A percentile compares a stretch with the other conserved stretches of the same genome.
phyloP scores from a whole-genome alignment of 176 grass and related monocot species.

The Triticum urartu region DNA sequence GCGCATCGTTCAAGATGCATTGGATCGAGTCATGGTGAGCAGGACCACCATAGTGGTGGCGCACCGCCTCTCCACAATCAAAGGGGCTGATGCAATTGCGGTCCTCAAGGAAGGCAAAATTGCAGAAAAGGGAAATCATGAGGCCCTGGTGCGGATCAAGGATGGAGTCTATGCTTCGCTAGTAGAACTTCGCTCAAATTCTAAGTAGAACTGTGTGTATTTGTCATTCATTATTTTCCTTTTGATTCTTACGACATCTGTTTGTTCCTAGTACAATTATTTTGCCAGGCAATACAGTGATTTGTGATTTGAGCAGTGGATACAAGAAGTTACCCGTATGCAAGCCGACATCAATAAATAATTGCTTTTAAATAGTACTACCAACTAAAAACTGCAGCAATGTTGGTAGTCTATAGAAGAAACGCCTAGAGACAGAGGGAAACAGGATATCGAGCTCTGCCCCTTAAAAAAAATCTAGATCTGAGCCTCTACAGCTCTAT shows the following conservation, averaged over 20 bases:
- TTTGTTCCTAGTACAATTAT: background rate
- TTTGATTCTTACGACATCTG: background rate
- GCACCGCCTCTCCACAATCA: constrained; percentile 62
- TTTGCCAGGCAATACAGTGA: background rate
- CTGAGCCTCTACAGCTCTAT: background rate
- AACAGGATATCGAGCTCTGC: no score
- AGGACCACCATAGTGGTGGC: constrained; percentile 58
- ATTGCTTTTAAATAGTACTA: no score
- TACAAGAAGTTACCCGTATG: background rate
- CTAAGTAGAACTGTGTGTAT: constrained; percentile 23
- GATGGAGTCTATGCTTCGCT: constrained; percentile 54
- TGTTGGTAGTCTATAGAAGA: background rate
- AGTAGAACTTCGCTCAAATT: constrained; percentile 30
- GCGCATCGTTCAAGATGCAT: constrained; percentile 47
- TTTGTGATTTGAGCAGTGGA: background rate
- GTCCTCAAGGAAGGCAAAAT: constrained; percentile 58
- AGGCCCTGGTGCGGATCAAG: constrained; percentile 42
- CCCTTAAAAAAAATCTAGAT: background rate
- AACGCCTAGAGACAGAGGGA: background rate
- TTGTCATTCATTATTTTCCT: background rate
- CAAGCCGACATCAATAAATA: no score
- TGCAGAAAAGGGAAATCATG: constrained; percentile 52
- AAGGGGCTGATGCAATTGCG: constrained; percentile 55
- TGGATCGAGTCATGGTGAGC: constrained; percentile 51
- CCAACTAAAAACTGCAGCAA: background rate